Percentiles rank a stretch among this genome's conserved stretches.
Conservation (phyloP, 306 rosid species). For the Lathyrus tuberosus region DNA sequence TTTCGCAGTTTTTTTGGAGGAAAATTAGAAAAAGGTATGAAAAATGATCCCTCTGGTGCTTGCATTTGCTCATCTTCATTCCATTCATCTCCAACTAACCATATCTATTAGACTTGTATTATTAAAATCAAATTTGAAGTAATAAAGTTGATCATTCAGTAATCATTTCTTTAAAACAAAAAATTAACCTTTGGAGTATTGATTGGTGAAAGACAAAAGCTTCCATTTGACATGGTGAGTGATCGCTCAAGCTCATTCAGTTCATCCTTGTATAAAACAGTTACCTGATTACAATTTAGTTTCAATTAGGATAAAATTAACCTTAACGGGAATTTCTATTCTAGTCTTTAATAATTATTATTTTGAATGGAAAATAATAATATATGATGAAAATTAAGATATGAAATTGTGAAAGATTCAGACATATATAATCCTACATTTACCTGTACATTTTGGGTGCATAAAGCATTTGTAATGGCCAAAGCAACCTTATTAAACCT, state of each 20-base stretch:
- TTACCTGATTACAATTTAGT: conserved; percentile 39
- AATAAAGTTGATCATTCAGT: too few species aligned
- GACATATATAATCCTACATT: too few species aligned
- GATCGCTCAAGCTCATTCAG: conserved; percentile 45
- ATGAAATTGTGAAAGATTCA: too few species aligned
- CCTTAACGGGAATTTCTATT: too few species aligned
- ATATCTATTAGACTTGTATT: neutral
- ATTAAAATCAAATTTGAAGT: too few species aligned
- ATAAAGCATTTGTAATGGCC: conserved; percentile 25
- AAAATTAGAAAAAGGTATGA: conserved; percentile 67
- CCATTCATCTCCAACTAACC: conserved; percentile 64
- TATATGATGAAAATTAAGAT: too few species aligned
- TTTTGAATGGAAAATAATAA: too few species aligned
- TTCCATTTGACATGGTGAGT: conserved; percentile 9
- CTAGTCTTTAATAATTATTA: too few species aligned
- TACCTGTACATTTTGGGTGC: conserved; percentile 51
- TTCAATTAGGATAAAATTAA: neutral
- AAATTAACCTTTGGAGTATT: conserved; percentile 45
- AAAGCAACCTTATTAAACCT: conserved; percentile 42
- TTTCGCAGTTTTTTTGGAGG: conserved; percentile 58
- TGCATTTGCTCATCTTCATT: conserved; percentile 53
- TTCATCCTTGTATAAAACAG: conserved; percentile 1
- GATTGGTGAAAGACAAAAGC: conserved; percentile 41
- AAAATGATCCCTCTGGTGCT: conserved; percentile 63
- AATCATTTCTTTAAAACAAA: neutral